phyloP scores from a whole-genome alignment of 345 rosid genomes.

The Citrus trifoliata region DNA sequence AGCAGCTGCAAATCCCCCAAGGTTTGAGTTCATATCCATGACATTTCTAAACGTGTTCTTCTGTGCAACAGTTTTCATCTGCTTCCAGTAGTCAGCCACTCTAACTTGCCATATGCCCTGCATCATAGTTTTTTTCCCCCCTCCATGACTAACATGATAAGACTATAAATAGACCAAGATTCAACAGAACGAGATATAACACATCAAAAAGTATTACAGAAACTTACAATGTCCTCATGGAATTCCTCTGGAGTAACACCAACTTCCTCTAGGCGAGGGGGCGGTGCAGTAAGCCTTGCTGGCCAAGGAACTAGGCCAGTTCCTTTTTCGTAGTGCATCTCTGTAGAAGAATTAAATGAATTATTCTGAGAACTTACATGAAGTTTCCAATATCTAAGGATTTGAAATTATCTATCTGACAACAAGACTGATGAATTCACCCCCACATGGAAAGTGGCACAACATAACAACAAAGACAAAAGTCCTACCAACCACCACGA shows the following conservation, averaged over 20 bases:
- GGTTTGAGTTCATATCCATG: constrained; percentile 96
- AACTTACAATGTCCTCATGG: constrained; percentile 71
- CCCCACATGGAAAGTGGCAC: not conserved
- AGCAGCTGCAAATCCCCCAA: constrained; percentile 93
- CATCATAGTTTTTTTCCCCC: constrained; percentile 16
- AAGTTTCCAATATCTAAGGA: not conserved
- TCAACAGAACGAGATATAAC: not conserved
- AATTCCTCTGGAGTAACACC: constrained; percentile 66
- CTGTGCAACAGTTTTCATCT: constrained; percentile 75
- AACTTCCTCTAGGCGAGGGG: constrained; percentile 86
- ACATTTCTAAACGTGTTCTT: constrained; percentile 79
- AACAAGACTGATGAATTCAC: not conserved
- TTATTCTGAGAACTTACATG: not conserved
- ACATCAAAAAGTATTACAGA: not conserved
- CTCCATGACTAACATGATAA: constrained; percentile 3
- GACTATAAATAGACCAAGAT: not conserved
- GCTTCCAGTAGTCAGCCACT: constrained; percentile 85
- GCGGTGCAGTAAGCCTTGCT: constrained; percentile 59
- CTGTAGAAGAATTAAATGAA: constrained; percentile 26
- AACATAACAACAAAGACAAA: not conserved
- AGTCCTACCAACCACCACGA: not conserved
- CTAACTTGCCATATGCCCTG: constrained; percentile 86
- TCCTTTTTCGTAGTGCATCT: constrained; percentile 78
- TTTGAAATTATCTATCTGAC: not conserved
- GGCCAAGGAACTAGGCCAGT: constrained; percentile 93